Evolutionary conservation across 2,329 filamentous ascomycete genomes (phyloP), one percentile per base, ranked within the genome.

Genomic region (Myotisia sp.): DNA sequence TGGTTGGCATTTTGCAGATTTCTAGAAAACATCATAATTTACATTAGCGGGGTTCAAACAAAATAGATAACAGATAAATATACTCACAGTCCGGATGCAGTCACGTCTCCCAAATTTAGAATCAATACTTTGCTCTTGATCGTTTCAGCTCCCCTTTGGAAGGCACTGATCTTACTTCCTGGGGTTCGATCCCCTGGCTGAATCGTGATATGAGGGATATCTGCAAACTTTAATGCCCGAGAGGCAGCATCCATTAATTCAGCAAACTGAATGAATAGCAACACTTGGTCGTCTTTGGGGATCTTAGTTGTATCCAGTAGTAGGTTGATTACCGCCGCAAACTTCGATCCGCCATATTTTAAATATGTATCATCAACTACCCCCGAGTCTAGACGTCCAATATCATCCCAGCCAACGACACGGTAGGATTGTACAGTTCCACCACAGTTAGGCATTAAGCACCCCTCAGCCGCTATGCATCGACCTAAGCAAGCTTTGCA

Each of bases 1-100:
- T 79, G 72, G 40, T 76, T 78, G 0, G 74, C 73, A 24, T 64
- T 65, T 29, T 72, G 69, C 2, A 80, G 52, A 42, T 80, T 79
- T 6, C 68, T 72, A 38, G 21, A 26, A 10, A 35, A 27, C 44
- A 26, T 23, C 20, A 10, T 33, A 4, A 30, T 8, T 12, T 8
- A 29, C 28, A 8, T 17, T 8, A n/a, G 3, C 16, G 8, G 13
- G 12, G 10, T 34, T 27, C n/a, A n/a, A n/a, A n/a, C n/a, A n/a
- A n/a, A 20, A 17, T 10, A 27, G 22, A 18, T 21, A 17, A 19
- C 13, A 22, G 13, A 20, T 12, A 23, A 5, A 10, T 5, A n/a
- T 13, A 62, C 67, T 65, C 59, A 71, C 69, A 68, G 52, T 33
- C 76, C 76, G 20, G 74, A 65, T 2, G 74, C 70, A 34, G 68